Percentiles rank a stretch among this genome's conserved stretches.
Conservation (phyloP, 225 moss, liverwort and hornwort species). For the Asterella californica region DNA sequence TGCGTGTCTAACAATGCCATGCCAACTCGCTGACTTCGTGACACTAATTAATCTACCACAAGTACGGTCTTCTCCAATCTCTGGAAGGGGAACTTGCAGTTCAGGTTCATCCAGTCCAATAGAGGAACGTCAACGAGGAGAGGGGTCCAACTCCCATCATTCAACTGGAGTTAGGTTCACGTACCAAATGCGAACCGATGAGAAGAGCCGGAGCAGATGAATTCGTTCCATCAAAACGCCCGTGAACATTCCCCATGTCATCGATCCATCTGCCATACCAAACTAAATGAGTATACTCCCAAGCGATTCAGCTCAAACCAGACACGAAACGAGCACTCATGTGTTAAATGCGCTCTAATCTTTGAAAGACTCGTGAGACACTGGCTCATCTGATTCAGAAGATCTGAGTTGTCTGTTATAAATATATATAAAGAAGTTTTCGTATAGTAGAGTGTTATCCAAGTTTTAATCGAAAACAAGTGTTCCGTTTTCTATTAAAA, state of each 20-base stretch:
- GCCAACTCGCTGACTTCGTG: no score
- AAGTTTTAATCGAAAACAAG: no score
- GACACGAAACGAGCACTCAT: neutral
- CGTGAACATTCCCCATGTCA: conserved; percentile 89
- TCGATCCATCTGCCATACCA: conserved; percentile 74
- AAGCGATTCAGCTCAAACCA: neutral
- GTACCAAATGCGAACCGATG: conserved; percentile 88
- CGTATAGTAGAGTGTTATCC: no score
- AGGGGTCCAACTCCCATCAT: neutral
- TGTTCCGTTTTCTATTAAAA: no score
- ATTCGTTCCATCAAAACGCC: conserved; percentile 77
- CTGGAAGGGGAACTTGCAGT: no score
- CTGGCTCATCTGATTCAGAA: neutral
- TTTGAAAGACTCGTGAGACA: neutral
- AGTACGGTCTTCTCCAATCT: no score
- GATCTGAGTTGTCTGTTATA: neutral
- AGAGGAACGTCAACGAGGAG: no score
- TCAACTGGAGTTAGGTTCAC: conserved; percentile 11
- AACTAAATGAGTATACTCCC: neutral
- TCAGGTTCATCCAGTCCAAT: no score
- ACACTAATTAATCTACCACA: no score
- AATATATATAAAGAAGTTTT: neutral
- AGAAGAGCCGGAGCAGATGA: conserved; percentile 82
- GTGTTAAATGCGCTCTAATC: neutral
- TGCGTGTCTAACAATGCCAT: no score